These are phyloP conservation scores for Orychophragmus violaceus DNA, from an alignment of 345 rosid species.

Conservation along the genomic window DNA sequence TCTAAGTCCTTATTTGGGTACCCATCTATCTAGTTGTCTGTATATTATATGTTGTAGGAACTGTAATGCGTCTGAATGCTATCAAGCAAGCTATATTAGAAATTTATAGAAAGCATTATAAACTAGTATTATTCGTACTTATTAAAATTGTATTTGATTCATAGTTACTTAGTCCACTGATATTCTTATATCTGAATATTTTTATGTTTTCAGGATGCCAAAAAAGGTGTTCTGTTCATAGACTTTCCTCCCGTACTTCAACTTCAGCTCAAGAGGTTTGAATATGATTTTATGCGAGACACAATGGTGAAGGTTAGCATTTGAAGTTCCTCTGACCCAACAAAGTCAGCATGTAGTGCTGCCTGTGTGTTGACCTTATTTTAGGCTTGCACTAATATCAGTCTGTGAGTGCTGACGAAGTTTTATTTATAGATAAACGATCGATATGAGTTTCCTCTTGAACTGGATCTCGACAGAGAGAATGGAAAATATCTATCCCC, in stretches of 20 bases:
- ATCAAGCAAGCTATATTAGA: constrained; percentile 2
- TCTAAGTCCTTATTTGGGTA: not conserved
- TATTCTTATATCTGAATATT: not conserved
- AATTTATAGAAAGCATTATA: not conserved
- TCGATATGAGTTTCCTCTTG: constrained; percentile 91
- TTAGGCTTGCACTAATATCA: not conserved
- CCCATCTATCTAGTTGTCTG: not conserved
- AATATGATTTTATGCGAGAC: constrained; percentile 94
- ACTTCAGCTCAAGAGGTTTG: constrained; percentile 91
- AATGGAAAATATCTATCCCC: constrained; percentile 48
- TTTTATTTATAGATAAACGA: constrained; percentile 67
- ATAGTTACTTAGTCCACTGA: not conserved
- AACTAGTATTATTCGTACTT: not conserved
- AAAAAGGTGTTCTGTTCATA: constrained; percentile 88
- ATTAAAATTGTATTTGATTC: not conserved
- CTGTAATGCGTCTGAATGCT: not conserved
- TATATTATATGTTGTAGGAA: not conserved
- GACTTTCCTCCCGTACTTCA: constrained; percentile 98
- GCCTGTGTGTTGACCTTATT: constrained; percentile 3
- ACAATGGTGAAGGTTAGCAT: constrained; percentile 17
- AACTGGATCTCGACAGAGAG: constrained; percentile 92
- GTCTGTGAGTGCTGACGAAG: not conserved
- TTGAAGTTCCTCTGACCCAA: not conserved
- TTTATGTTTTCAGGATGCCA: constrained; percentile 67
- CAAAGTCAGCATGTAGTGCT: too few relatives aligned